A percentile compares a stretch with the other conserved stretches of the same genome.
These are phyloP conservation scores for Euryodendron excelsum DNA, from an alignment of 148 eudicot species.

Conservation along the genomic window DNA sequence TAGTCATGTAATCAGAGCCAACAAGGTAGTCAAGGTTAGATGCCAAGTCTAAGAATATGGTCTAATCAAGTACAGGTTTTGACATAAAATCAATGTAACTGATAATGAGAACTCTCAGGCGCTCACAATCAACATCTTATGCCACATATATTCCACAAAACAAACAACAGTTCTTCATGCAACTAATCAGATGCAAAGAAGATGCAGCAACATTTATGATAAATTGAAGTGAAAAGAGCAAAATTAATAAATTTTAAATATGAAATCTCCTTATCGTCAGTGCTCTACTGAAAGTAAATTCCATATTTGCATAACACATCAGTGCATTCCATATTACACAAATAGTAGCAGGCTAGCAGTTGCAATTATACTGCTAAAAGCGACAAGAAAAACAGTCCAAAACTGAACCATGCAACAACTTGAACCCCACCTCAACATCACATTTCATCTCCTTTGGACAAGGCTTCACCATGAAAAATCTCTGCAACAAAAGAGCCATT, in stretches of 20 bases:
- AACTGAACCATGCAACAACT: neutral
- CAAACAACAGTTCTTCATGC: neutral
- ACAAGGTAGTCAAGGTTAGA: neutral
- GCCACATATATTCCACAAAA: neutral
- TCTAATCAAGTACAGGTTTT: neutral
- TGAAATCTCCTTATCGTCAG: neutral
- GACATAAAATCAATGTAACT: neutral
- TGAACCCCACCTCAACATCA: slow-evolving; percentile 81
- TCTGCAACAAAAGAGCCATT: slow-evolving; percentile 53
- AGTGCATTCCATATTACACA: neutral
- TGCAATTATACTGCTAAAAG: neutral
- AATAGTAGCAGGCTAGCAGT: no score
- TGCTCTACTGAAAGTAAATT: neutral
- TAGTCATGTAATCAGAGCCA: neutral
- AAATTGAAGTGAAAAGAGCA: neutral
- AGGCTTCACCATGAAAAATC: slow-evolving; percentile 96
- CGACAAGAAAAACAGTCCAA: neutral
- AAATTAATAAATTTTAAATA: neutral
- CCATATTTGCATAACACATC: neutral
- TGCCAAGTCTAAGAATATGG: neutral
- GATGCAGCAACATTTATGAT: neutral
- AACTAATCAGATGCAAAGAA: neutral
- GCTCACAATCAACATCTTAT: neutral
- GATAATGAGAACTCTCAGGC: neutral
- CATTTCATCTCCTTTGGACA: slow-evolving; percentile 96